A percentile compares a stretch with the other conserved stretches of the same genome.
Conservation (phyloP, 805 yeast species). For the Cephaloascus albidus region DNA sequence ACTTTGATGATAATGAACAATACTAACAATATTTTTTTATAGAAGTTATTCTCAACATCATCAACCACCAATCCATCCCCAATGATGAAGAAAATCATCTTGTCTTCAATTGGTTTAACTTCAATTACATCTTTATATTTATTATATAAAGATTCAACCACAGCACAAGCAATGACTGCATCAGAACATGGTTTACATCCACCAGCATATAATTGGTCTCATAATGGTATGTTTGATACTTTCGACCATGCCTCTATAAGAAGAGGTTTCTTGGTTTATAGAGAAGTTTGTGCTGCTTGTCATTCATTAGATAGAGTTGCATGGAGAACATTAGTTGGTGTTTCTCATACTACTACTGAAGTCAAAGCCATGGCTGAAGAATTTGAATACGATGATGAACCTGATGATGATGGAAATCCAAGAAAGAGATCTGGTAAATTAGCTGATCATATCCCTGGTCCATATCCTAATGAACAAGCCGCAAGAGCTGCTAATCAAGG, state of each 20-base stretch:
- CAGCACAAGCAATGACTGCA: slow-evolving; percentile 94
- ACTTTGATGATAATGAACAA: no score
- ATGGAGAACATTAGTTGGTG: slow-evolving; percentile 98
- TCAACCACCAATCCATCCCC: slow-evolving; percentile 3
- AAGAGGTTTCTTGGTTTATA: slow-evolving; percentile 98
- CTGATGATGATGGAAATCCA: slow-evolving; percentile 94
- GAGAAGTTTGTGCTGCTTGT: slow-evolving; percentile 98
- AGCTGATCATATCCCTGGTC: slow-evolving; percentile 91
- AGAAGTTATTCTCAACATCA: background rate
- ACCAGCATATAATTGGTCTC: slow-evolving; percentile 89
- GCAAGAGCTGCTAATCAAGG: slow-evolving; percentile 99
- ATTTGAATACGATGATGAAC: slow-evolving; percentile 95
- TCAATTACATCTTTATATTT: slow-evolving; percentile 78
- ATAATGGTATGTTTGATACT: slow-evolving; percentile 81
- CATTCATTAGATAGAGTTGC: slow-evolving; percentile 96
- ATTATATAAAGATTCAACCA: slow-evolving; percentile 73
- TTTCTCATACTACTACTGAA: slow-evolving; percentile 84
- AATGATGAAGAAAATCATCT: slow-evolving; percentile 38
- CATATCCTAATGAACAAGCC: slow-evolving; percentile 96
- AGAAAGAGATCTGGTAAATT: slow-evolving; percentile 97
- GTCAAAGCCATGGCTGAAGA: slow-evolving; percentile 92
- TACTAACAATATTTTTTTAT: no score
- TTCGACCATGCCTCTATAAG: slow-evolving; percentile 94
- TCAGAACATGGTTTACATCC: slow-evolving; percentile 99
- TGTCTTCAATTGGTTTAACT: slow-evolving; percentile 60